Base-by-base conservation (phyloP, 148 eudicot species). In the Bassia scoparia region DNA sequence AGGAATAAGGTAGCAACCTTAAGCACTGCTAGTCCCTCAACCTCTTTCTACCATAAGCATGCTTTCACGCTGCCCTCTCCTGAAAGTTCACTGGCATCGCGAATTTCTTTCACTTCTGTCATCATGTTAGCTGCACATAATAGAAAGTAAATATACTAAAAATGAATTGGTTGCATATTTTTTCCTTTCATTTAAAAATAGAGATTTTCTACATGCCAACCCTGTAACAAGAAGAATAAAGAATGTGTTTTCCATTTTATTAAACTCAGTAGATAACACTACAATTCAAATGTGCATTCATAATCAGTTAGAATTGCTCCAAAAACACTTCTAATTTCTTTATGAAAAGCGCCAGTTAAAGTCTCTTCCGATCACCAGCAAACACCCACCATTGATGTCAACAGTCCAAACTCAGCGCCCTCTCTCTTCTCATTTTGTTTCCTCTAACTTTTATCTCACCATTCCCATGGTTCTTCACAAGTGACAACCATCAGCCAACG, bases 41-140 rank as follows among this genome's bases (percentile, higher is more conserved):
- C 93, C 93, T 88, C 85, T 89, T 69, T 95, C 98, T 56, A n/a
- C n/a, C 54, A 86, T 52, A 74, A 95, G 97, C 98, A 95, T 91
- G 85, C 86, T 91, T 77, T 95, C 98, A 54, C 83, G 30, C 79
- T 89, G 53, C 85, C 84, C 56, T 87, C 95, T 52, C 80, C 88
- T 52, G n/a, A 79, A 56, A 85, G 73, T 50, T n/a, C 87, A 75
- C 82, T 75, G n/a, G 48, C 60, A 67, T 81, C 66, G 43, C 56
- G 65, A 9, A 15, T 33, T 63, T 68, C 68, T 68, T n/a, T 75
- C 82, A 46, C 87, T 89, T 72, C 83, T 89, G 27, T 86, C 91
- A 76, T 87, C 88, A 74, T 74, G 70, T 80, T 79, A 56, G 75
- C 97, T 91, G 88, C 79, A 46, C 67, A 81, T 37, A 66, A 66